A percentile compares a stretch with the other conserved stretches of the same genome.
Evolutionary conservation across 306 rosid genomes (phyloP).

Genomic region (Sindora glabra): DNA sequence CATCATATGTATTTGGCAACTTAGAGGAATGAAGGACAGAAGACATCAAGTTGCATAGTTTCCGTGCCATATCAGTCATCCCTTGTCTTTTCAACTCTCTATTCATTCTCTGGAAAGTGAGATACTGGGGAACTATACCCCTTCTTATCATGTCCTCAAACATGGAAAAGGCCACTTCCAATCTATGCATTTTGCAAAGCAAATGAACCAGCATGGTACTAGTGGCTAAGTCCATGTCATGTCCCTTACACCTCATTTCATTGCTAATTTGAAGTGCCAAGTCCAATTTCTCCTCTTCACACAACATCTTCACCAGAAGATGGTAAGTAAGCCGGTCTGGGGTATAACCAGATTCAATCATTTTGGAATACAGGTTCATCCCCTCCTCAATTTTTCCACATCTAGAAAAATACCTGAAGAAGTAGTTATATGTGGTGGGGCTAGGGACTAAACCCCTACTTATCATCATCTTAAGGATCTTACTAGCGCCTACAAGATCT

Average conservation of each 20-base stretch:
- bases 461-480: conserved; percentile 80
- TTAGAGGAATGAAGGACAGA: conserved; percentile 62
- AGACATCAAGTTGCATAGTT: conserved; percentile 60
- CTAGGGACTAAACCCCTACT: conserved; percentile 59
- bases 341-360: conserved; percentile 71
- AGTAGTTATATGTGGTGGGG: conserved; percentile 82
- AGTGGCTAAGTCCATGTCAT: conserved; percentile 74
- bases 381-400: conserved; percentile 75
- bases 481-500: conserved; percentile 74
- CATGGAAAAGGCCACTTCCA: conserved; percentile 62
- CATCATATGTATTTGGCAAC: conserved; percentile 57
- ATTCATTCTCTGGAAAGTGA: conserved; percentile 64
- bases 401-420: conserved; percentile 72
- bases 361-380: conserved; percentile 73
- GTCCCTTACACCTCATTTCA: conserved; percentile 77
- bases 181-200: conserved; percentile 65
- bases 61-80: conserved; percentile 53
- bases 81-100: conserved; percentile 53
- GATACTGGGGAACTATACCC: conserved; percentile 79
- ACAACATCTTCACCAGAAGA: conserved; percentile 80
- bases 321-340: conserved; percentile 78
- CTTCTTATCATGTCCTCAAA: conserved; percentile 76
- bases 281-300: conserved; percentile 68
- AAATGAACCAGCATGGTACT: conserved; percentile 76
- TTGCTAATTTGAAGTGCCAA: conserved; percentile 70